phyloP scores from a whole-genome alignment of 169 alveolate species.

The Sarcocystis neurona region DNA sequence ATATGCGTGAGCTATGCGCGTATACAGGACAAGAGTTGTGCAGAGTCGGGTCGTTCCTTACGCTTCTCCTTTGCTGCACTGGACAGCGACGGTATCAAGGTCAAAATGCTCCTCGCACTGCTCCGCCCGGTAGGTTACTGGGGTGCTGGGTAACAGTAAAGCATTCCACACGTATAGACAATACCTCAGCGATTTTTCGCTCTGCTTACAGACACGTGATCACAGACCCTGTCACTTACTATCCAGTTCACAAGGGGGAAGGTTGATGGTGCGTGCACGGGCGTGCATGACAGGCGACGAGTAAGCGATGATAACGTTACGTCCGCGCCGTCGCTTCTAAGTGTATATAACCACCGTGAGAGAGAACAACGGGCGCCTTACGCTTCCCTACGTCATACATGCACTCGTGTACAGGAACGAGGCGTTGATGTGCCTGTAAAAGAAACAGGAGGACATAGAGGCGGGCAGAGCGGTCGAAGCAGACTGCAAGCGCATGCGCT shows the following conservation, averaged over 20 bases:
- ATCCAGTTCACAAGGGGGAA: neutral
- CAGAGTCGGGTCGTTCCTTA: slow-evolving; percentile 1
- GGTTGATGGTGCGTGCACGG: neutral
- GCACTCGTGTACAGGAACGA: too few relatives aligned
- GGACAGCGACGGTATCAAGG: slow-evolving; percentile 41
- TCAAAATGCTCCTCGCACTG: slow-evolving; percentile 68
- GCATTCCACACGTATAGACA: neutral
- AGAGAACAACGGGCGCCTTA: too few relatives aligned
- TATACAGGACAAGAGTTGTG: neutral
- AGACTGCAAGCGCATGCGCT: too few relatives aligned
- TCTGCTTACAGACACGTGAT: neutral
- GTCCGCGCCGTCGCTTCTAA: neutral
- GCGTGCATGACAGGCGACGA: neutral
- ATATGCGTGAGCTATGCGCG: too few relatives aligned
- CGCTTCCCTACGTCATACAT: too few relatives aligned
- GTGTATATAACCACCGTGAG: too few relatives aligned
- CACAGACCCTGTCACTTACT: neutral
- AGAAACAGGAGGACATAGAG: too few relatives aligned
- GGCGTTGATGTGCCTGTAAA: too few relatives aligned
- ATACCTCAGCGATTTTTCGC: neutral
- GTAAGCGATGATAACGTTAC: neutral
- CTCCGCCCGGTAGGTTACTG: slow-evolving; percentile 63
- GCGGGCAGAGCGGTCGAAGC: too few relatives aligned
- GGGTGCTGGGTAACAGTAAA: slow-evolving; percentile 11
- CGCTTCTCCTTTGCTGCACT: slow-evolving; percentile 66